Base-by-base conservation (phyloP, 331 rosid species). In the Stylosanthes scabra region DNA sequence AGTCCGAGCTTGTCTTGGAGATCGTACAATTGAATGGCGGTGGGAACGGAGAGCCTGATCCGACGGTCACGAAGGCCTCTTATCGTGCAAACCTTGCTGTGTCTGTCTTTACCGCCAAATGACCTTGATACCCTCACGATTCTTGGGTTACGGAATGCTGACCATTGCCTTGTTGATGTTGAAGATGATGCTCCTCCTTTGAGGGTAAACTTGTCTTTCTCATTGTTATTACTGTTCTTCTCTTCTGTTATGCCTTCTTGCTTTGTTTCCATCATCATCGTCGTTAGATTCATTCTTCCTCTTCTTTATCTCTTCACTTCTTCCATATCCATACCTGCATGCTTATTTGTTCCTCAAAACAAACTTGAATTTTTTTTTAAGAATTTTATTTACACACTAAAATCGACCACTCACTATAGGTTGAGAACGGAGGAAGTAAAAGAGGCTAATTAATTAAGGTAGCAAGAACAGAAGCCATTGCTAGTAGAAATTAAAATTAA, bases 91-190 rank as follows among this genome's bases (percentile, higher is more conserved):
- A 93, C 98, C 69, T 93, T 93, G 86, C 98, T 93, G 25, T 93
- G 98, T 61, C 98, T 79, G 40, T 93, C 98, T 86, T 91, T 93
- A 16, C 98, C 98, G 9, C 98, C 98, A 11, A 93, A 93, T 0
- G 90, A 66, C 10, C 96, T 86, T 0, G 98, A 91, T 15, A 91
- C 96, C 13, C 98, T 83, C 1, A 93, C 97, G 34, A 93, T 93
- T 75, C 98, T 86, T n/a, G 98, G 98, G 29, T 93, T 93, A 63
- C 92, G 81, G 57, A 88, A 85, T 4, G 88, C 88, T 4, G 94
- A 78, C 98, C 97, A 89, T 49, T 88, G 94, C 71, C 89, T 86
- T 25, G 95, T 86, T 25, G 95, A 83, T 61, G 71, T 79, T 3
- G 85, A 44, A 0, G 86, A 12, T 20, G 73, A 5, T 2, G 13